These are phyloP conservation scores for Nitzschia sp. DNA, from an alignment of 108 stramenopile species.

Conservation along the genomic window DNA sequence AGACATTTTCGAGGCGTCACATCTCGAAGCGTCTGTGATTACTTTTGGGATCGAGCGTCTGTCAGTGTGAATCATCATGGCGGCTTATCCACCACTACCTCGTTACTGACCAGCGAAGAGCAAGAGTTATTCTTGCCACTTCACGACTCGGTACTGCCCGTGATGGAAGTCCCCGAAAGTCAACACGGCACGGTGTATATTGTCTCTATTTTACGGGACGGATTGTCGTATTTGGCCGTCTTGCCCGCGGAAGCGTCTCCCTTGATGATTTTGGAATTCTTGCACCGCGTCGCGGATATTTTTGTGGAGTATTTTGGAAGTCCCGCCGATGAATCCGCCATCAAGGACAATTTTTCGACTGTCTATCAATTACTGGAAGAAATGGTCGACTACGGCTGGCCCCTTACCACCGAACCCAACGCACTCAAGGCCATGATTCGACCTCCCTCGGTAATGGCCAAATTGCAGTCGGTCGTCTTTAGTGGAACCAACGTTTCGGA, in stretches of 20 bases:
- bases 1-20: conserved; percentile 85
- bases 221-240: conserved; percentile 90
- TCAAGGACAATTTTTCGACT: conserved; percentile 96
- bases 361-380: conserved; percentile 98
- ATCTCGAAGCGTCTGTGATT: conserved; percentile 78
- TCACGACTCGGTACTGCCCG: conserved; percentile 72
- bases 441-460: conserved; percentile 89
- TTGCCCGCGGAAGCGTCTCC: conserved; percentile 87
- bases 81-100: conserved; percentile 65
- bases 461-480: conserved; percentile 48
- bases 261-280: conserved; percentile 92
- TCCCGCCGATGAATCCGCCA: conserved; percentile 90
- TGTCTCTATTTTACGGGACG: conserved; percentile 79
- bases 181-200: conserved; percentile 57
- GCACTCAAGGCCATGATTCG: conserved; percentile 95
- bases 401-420: conserved; percentile 98
- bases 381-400: conserved; percentile 98
- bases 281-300: conserved; percentile 94
- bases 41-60: conserved; percentile 85
- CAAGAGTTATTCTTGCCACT: conserved; percentile 46
- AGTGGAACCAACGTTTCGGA: conserved; percentile 51
- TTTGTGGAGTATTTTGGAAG: conserved; percentile 94
- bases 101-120: conserved; percentile 43
- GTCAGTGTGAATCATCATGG: conserved; percentile 80
- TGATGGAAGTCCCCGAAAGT: conserved; percentile 82